These are phyloP conservation scores for Vicia faba DNA, from an alignment of 306 rosid species.

Conservation along the genomic window DNA sequence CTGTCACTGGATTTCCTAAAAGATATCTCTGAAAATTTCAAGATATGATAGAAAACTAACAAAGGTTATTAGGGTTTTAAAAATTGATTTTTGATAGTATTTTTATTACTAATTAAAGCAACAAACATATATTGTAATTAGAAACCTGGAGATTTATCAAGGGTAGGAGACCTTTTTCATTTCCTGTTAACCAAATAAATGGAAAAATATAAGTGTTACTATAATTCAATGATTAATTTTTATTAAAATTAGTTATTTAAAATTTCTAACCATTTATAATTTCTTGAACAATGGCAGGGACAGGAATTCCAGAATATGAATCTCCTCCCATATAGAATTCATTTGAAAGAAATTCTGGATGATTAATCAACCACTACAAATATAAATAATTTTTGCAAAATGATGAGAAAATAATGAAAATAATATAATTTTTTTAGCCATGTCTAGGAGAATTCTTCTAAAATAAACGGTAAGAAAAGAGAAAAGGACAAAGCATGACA, in stretches of 20 bases:
- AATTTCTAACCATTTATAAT: slow-evolving; percentile 57
- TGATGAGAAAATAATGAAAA: not conserved
- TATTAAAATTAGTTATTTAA: not conserved
- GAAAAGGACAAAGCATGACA: no score
- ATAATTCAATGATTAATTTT: not conserved
- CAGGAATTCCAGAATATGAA: slow-evolving; percentile 69
- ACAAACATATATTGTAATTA: not conserved
- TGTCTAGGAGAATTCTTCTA: no score
- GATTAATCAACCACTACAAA: slow-evolving; percentile 70
- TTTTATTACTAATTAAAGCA: not conserved
- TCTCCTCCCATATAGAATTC: slow-evolving; percentile 61
- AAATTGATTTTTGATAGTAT: not conserved
- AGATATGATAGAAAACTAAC: not conserved
- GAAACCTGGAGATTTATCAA: slow-evolving; percentile 47
- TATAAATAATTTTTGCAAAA: slow-evolving; percentile 1
- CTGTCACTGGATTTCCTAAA: slow-evolving; percentile 50
- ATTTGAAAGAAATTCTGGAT: slow-evolving; percentile 60
- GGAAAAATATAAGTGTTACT: not conserved
- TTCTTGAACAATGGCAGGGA: slow-evolving; percentile 53
- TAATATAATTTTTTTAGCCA: no score
- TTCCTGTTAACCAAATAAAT: slow-evolving; percentile 44
- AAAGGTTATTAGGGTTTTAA: no score
- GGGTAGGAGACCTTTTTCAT: slow-evolving; percentile 47
- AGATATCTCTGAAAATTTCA: slow-evolving; percentile 57
- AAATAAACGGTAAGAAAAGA: no score